phyloP scores from a whole-genome alignment of 73 alveolate genomes.

The Paramecium pentaurelia region DNA sequence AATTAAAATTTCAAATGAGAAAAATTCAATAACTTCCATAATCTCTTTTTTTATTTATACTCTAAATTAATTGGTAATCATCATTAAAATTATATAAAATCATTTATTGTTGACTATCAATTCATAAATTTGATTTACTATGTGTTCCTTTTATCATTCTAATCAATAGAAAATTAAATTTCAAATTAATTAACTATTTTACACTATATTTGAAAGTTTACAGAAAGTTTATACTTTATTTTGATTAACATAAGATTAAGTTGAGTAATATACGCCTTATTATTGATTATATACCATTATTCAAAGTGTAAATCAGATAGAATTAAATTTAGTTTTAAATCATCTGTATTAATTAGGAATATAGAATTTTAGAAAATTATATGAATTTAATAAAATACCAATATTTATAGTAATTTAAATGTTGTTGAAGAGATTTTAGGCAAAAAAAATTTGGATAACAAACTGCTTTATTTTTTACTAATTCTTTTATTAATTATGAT shows the following conservation, averaged over 20 bases:
- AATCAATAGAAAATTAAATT: too few relatives aligned
- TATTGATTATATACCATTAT: neutral
- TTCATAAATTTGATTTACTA: neutral
- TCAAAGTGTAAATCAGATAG: neutral
- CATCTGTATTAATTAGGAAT: neutral
- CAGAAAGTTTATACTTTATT: too few relatives aligned
- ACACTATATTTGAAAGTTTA: neutral
- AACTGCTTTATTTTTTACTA: neutral
- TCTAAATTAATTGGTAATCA: neutral
- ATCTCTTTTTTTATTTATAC: neutral
- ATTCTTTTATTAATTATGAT: neutral
- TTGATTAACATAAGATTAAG: neutral
- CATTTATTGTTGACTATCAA: neutral
- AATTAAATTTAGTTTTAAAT: neutral
- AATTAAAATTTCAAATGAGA: neutral
- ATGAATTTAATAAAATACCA: neutral
- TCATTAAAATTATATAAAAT: neutral
- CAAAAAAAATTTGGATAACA: neutral
- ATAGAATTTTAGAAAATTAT: neutral
- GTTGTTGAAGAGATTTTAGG: neutral
- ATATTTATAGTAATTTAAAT: neutral
- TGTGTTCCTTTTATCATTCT: neutral
- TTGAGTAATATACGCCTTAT: neutral
- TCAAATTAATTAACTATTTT: neutral
- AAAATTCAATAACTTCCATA: neutral